Evolutionary conservation across 148 eudicot species (phyloP), one percentile per base, ranked within the genome.

Genomic region (Nyssa sinensis): DNA sequence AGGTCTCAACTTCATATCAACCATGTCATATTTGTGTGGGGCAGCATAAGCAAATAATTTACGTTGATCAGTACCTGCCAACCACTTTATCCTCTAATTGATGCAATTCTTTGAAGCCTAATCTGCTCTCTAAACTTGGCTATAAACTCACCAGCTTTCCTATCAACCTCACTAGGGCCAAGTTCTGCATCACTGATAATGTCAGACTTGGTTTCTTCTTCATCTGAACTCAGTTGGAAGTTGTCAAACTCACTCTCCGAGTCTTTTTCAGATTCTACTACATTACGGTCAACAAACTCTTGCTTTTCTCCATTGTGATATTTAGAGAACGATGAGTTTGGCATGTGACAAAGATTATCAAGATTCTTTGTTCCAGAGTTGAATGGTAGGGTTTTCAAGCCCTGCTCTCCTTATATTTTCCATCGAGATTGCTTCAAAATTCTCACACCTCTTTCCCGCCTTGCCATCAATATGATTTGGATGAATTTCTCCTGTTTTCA

Each of bases 121-220:
- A 91, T 91, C 69, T 91, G 98, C 86, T 93, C 88, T 78, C 84
- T 93, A 27, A 93, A 93, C 87, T 91, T 93, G 64, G 96, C 94
- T 57, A 93, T 93, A 57, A 93, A 93, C 73, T 91, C 98, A n/a
- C 75, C 90, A 49, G 98, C 98, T 74, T 93, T 93, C 85, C 78
- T 86, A 51, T 93, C 96, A 67, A 93, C 94, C 84, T 93, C 98
- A 64, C 81, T 80, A 29, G 78, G 79, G 37, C 83, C 88, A 71
- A 81, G 79, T 37, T 82, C 90, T 21, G 81, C 81, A 25, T 86
- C 90, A 75, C 58, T 69, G 21, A 60, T 82, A 69, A 67, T 72
- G 67, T 34, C 33, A 55, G 64, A 51, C 67, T 64, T 78, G 37
- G 51, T 53, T 62, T 77, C 76, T 63, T 67, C 78, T 28, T 76